Conservation (phyloP, 2,329 filamentous ascomycete genomes). For the Penicillium thymicola region DNA sequence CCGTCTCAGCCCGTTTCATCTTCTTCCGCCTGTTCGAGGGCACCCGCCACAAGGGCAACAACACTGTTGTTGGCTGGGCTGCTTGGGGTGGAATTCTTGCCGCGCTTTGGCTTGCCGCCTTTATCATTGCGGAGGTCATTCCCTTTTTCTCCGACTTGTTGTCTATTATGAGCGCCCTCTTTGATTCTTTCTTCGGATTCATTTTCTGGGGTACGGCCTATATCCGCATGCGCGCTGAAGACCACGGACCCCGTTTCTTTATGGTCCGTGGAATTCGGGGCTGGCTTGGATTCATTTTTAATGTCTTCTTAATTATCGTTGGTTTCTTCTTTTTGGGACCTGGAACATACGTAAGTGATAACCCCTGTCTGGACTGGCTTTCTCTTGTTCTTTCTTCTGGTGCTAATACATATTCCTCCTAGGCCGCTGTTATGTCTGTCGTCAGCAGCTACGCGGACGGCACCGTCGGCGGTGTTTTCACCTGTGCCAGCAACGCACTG, state of each 20-base stretch:
- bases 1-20: conserved; percentile 82
- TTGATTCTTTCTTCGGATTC: conserved; percentile 78
- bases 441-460: conserved; percentile 66
- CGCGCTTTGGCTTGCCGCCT: conserved; percentile 72
- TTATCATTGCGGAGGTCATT: conserved; percentile 88
- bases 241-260: conserved; percentile 42
- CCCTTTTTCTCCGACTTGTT: conserved; percentile 80
- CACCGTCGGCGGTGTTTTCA: conserved; percentile 68
- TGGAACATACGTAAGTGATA: conserved; percentile 67
- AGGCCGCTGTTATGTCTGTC: conserved; percentile 45
- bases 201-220: conserved; percentile 69
- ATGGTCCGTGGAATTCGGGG: conserved; percentile 42
- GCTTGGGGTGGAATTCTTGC: conserved; percentile 71
- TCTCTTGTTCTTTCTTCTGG: not conserved
- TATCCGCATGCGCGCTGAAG: conserved; percentile 42
- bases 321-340: conserved; percentile 78
- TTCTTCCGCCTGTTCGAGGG: conserved; percentile 86
- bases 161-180: conserved; percentile 63
- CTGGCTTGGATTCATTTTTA: conserved; percentile 53
- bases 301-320: conserved; percentile 67
- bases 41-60: conserved; percentile 72
- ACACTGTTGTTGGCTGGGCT: conserved; percentile 78
- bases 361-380: not conserved
- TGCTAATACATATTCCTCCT: conserved; percentile 8
- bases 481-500: conserved; percentile 56